Evolutionary conservation across 345 rosid genomes (phyloP).

Genomic region (Jatropha curcas): DNA sequence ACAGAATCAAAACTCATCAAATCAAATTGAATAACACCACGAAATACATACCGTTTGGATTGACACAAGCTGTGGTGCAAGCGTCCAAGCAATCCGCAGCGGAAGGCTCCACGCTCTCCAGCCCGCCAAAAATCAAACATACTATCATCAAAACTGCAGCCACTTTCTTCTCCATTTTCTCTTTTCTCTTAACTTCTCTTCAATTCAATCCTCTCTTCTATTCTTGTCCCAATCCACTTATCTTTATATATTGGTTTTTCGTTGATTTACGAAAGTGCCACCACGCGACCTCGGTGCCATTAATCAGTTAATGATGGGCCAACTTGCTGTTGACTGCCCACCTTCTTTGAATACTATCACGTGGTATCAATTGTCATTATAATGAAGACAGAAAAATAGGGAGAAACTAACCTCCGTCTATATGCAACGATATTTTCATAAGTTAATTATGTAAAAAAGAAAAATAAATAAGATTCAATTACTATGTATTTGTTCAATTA

Average conservation of each 20-base stretch:
- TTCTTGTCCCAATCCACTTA: no score
- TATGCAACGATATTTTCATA: no score
- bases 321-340: not conserved
- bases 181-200: not conserved
- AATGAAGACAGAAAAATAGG: no score
- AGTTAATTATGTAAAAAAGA: no score
- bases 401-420: no score
- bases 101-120: not conserved
- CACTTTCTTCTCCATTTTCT: not conserved
- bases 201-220: not conserved
- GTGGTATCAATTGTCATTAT: not conserved
- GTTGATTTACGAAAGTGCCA: not conserved
- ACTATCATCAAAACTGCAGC: not conserved
- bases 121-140: not conserved
- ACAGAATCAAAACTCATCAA: no score
- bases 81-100: slow-evolving; percentile 16
- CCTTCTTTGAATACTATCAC: not conserved
- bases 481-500: no score
- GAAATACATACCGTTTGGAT: slow-evolving; percentile 3
- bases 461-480: no score
- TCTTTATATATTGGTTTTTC: not conserved
- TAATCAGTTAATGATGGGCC: not conserved
- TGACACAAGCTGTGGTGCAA: slow-evolving; percentile 24
- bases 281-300: no score
- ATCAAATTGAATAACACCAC: not conserved